Base-by-base conservation (phyloP, 139 green algal species). In the Klebsormidium nitens region DNA sequence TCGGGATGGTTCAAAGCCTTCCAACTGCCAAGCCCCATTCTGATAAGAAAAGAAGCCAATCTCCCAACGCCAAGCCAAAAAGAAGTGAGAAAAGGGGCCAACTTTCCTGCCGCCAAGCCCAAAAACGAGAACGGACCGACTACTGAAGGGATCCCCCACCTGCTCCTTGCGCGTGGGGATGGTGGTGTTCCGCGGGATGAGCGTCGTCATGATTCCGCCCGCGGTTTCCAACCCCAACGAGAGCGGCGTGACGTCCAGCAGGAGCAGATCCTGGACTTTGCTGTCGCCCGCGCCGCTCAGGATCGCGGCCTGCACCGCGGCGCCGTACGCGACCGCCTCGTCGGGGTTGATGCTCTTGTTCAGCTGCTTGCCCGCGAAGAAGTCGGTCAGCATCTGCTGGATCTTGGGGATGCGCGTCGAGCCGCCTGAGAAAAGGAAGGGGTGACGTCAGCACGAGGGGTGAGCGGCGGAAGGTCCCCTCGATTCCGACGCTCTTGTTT, bases 101-200 rank as follows among this genome's bases (percentile, higher is more conserved):
- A 88, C 88, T 42, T 90, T 88, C 85, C 97, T 90, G 55, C 90
- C 87, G 82, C 92, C 87, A 56, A 84, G 92, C 42, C 92, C 86
- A 85, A 96, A 89, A 71, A 94, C 93, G 38, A 96, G 86, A 76
- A 97, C 92, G 28, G 84, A 90, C 0, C 91, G 90, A 89, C 97
- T 91, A 86, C 96, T 98, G 85, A 97, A 91, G 6, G 83, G 84
- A 84, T 96, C 97, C 36, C 91, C 96, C 37, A 98, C 82, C 85
- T 99, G 92, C 87, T 99, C 94, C 88, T 97, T 99, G 86, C 98
- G 98, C 59, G 90, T 96, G 60, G 94, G 94, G 62, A 99, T 90
- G 63, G 94, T 97, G 58, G 94, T 98, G 86, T 99, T 98, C 46
- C 94, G 86, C 0, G 81, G 81, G 69, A 99, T 98, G 35, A 99